These are phyloP conservation scores for Emydomyces testavorans DNA, from an alignment of 2,329 filamentous ascomycete species.

Conservation along the genomic window DNA sequence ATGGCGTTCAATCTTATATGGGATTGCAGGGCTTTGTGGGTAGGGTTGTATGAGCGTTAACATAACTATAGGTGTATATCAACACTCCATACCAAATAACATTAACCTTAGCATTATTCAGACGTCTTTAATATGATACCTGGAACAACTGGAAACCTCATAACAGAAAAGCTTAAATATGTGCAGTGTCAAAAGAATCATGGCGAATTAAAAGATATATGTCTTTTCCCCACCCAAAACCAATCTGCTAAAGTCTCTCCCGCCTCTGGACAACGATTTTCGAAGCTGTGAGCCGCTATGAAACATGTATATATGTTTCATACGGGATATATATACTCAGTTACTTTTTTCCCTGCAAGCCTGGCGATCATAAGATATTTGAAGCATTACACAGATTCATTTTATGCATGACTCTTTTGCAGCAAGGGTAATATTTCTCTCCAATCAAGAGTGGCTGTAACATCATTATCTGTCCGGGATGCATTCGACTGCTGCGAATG, in stretches of 20 bases:
- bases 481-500: background rate
- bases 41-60: too few relatives aligned
- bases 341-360: too few relatives aligned
- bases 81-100: too few relatives aligned
- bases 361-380: too few relatives aligned
- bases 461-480: conserved; percentile 7
- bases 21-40: background rate
- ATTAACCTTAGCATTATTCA: too few relatives aligned
- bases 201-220: background rate
- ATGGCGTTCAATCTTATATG: background rate
- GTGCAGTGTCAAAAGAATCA: background rate
- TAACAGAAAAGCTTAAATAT: too few relatives aligned
- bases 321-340: background rate
- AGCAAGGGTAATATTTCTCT: conserved; percentile 17
- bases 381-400: background rate
- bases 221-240: too few relatives aligned
- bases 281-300: background rate
- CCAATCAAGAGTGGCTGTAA: conserved; percentile 23
- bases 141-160: too few relatives aligned
- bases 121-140: too few relatives aligned
- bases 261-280: background rate
- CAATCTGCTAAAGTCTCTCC: too few relatives aligned
- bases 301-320: background rate
- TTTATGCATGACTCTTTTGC: background rate
- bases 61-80: too few relatives aligned